Evolutionary conservation across 495 filamentous ascomycete species (phyloP).

Genomic region (Annulohypoxylon stygium): DNA sequence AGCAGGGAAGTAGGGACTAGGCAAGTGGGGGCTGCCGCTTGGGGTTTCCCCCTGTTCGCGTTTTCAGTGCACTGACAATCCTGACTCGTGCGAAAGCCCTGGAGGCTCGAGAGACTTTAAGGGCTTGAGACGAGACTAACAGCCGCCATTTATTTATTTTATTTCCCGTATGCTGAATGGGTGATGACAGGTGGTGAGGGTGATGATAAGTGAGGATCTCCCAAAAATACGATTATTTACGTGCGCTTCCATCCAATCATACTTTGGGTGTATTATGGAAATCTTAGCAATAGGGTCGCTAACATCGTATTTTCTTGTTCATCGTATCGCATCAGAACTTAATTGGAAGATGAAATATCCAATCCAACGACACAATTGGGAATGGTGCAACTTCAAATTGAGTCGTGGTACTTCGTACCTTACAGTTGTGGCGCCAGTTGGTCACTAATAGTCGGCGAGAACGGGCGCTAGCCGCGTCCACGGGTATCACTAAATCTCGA

Average conservation of each 20-base stretch:
- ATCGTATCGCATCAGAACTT: not conserved
- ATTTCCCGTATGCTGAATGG: not conserved
- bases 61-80: slow-evolving; percentile 20
- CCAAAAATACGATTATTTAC: not conserved
- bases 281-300: not conserved
- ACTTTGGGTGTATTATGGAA: not conserved
- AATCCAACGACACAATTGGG: slow-evolving; percentile 7
- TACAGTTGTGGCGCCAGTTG: slow-evolving; percentile 31
- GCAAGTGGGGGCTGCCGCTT: slow-evolving; percentile 27
- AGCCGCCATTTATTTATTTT: slow-evolving; percentile 18
- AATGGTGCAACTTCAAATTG: slow-evolving; percentile 11
- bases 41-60: slow-evolving; percentile 27
- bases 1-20: not conserved
- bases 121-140: slow-evolving; percentile 10
- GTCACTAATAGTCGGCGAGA: slow-evolving; percentile 1
- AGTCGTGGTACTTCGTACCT: slow-evolving; percentile 25
- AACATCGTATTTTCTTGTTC: slow-evolving; percentile 4
- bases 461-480: slow-evolving; percentile 19
- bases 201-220: not conserved
- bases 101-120: slow-evolving; percentile 25
- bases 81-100: slow-evolving; percentile 18
- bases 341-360: not conserved
- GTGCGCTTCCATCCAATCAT: not conserved
- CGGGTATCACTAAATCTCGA: slow-evolving; percentile 24
- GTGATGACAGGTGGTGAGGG: not conserved